Evolutionary conservation across 495 filamentous ascomycete species (phyloP).

Genomic region (Neurospora sp.): DNA sequence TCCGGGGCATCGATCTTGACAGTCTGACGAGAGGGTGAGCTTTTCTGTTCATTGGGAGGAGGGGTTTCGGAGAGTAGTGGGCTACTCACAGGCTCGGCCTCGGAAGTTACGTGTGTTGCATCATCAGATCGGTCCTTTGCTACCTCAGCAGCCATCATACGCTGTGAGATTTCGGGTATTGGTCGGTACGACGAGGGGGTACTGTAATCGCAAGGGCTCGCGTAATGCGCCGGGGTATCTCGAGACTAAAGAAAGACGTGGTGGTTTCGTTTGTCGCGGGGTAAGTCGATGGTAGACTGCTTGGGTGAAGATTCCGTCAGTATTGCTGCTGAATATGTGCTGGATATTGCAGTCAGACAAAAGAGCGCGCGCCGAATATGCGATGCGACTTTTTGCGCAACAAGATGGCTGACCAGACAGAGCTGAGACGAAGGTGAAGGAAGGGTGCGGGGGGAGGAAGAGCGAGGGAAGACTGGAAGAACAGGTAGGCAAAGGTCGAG

Average conservation of each 20-base stretch:
- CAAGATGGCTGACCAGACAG: not conserved
- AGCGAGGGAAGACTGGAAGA: not conserved
- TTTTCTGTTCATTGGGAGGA: too few relatives aligned
- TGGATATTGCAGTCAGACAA: not conserved
- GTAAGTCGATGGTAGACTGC: not conserved
- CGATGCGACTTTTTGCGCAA: not conserved
- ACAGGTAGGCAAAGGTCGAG: not conserved
- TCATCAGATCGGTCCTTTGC: slow-evolving; percentile 40
- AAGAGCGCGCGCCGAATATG: not conserved
- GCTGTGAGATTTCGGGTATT: slow-evolving; percentile 15
- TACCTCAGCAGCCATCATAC: slow-evolving; percentile 53
- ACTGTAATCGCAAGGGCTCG: slow-evolving; percentile 10
- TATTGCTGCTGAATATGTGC: not conserved
- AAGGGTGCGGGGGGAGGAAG: not conserved
- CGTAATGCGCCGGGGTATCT: slow-evolving; percentile 9
- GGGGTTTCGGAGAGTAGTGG: not conserved
- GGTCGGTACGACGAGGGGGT: slow-evolving; percentile 2
- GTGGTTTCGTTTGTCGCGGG: not conserved
- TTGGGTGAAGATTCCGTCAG: slow-evolving; percentile 1
- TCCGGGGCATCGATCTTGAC: slow-evolving; percentile 21
- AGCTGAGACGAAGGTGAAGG: not conserved
- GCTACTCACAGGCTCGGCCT: slow-evolving; percentile 36
- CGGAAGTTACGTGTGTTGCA: slow-evolving; percentile 33
- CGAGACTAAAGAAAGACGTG: slow-evolving; percentile 6
- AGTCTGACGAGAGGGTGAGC: slow-evolving; percentile 12